Conservation (phyloP, 2,329 filamentous ascomycete genomes). For the Sclerotinia sclerotiorum region DNA sequence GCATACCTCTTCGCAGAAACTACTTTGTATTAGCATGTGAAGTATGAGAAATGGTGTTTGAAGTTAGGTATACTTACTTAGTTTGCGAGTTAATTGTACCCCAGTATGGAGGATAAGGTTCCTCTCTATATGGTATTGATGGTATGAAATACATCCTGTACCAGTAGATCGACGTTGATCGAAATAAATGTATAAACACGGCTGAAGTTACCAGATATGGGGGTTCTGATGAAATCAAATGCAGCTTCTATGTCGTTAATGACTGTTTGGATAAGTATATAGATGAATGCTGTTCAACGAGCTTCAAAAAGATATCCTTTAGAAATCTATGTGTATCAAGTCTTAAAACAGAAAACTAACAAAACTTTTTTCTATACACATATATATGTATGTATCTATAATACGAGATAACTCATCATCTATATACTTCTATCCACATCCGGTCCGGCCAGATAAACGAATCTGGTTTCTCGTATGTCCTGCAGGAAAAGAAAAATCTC, state of each 20-base stretch:
- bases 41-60: background rate
- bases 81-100: conserved; percentile 32
- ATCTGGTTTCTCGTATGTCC: conserved; percentile 1
- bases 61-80: conserved; percentile 31
- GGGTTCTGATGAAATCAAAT: background rate
- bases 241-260: background rate
- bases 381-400: background rate
- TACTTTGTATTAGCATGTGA: conserved; percentile 21
- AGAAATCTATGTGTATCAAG: background rate
- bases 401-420: conserved; percentile 5
- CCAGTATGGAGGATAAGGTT: conserved; percentile 36
- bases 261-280: background rate
- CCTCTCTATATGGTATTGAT: conserved; percentile 32
- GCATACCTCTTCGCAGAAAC: conserved; percentile 40
- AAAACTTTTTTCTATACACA: background rate
- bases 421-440: background rate
- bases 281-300: background rate
- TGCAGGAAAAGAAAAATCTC: background rate
- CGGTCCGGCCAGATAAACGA: background rate
- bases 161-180: background rate
- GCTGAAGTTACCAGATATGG: background rate
- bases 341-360: background rate
- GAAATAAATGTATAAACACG: background rate
- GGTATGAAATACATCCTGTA: conserved; percentile 18
- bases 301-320: background rate